Conservation (phyloP, 257 asterid genomes). For the Cordia subcordata region DNA sequence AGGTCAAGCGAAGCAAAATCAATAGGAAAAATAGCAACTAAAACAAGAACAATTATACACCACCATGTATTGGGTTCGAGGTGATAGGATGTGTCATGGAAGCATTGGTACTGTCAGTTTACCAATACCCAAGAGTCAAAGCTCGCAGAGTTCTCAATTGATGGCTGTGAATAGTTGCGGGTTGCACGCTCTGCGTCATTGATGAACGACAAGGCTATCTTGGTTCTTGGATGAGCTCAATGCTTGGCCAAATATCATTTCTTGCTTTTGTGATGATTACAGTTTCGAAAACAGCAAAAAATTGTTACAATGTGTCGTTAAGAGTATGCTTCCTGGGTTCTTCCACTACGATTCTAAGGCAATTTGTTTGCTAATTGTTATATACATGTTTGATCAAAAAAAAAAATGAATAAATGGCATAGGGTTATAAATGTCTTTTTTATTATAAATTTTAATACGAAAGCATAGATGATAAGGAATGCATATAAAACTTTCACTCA, state of each 20-base stretch:
- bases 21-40: background rate
- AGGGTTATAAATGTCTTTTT: no score
- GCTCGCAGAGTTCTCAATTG: constrained; percentile 20
- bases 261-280: constrained; percentile 57
- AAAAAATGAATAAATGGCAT: no score
- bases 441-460: no score
- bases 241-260: constrained; percentile 57
- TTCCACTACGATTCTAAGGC: no score
- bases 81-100: constrained; percentile 64
- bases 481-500: no score
- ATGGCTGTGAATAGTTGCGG: constrained; percentile 78
- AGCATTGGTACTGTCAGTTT: constrained; percentile 70
- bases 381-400: no score
- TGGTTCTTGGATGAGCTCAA: constrained; percentile 56
- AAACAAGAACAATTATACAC: background rate
- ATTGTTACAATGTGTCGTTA: constrained; percentile 66
- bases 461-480: no score
- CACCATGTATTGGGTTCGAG: constrained; percentile 80
- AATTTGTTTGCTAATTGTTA: no score
- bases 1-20: background rate
- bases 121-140: constrained; percentile 34
- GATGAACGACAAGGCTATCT: constrained; percentile 42
- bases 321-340: constrained; percentile 83
- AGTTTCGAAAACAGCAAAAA: constrained; percentile 62
- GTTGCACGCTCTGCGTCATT: constrained; percentile 40